Evolutionary conservation across 768 basidiomycete genomes (phyloP).

Genomic region (Pluteus cervinus): DNA sequence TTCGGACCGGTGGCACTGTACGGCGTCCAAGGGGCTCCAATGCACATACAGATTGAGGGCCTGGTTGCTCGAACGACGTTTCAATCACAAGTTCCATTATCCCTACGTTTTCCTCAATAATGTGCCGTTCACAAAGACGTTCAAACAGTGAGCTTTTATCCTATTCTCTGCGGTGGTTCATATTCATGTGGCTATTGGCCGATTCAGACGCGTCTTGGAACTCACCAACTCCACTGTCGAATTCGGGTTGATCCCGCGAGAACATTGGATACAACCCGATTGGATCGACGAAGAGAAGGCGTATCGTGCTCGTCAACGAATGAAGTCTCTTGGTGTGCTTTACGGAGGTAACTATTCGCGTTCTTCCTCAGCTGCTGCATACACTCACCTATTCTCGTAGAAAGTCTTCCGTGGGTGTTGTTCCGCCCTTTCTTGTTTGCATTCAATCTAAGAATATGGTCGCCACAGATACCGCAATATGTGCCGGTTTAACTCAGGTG

Average conservation of each 20-base stretch:
- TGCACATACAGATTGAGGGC: no score
- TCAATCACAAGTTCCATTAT: slow-evolving; percentile 75
- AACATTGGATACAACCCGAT: slow-evolving; percentile 73
- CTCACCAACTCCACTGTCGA: slow-evolving; percentile 23
- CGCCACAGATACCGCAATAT: slow-evolving; percentile 60
- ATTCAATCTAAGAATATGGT: slow-evolving; percentile 14
- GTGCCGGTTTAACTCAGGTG: slow-evolving; percentile 72
- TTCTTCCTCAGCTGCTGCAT: background rate
- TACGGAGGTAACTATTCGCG: slow-evolving; percentile 32
- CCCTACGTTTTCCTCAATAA: slow-evolving; percentile 92
- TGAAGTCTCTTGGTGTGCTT: slow-evolving; percentile 45
- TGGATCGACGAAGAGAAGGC: slow-evolving; percentile 76
- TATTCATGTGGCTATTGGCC: background rate
- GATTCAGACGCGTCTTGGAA: slow-evolving; percentile 16
- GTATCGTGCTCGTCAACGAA: slow-evolving; percentile 44
- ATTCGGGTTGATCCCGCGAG: slow-evolving; percentile 61
- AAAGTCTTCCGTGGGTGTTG: slow-evolving; percentile 23
- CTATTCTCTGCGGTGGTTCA: background rate
- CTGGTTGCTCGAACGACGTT: no score
- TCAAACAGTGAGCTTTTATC: slow-evolving; percentile 48
- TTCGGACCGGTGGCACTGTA: no score
- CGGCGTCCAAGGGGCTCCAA: no score
- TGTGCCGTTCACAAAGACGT: slow-evolving; percentile 66
- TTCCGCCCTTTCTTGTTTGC: background rate
- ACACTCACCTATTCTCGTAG: slow-evolving; percentile 6